Conservation (phyloP, 2,329 filamentous ascomycete genomes). For the Gremmenia infestans region DNA sequence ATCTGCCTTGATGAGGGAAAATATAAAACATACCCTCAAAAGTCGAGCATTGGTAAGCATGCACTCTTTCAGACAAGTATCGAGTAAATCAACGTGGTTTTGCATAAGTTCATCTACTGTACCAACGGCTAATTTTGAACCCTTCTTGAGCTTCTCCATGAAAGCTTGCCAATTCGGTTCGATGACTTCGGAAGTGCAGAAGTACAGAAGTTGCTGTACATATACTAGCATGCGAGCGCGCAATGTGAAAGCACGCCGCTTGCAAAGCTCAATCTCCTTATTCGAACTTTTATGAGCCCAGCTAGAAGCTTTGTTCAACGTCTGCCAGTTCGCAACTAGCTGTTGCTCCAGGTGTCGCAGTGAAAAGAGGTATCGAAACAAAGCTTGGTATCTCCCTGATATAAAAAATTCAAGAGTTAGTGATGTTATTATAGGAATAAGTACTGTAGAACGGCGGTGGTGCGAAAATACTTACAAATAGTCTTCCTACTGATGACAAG, state of each 20-base stretch:
- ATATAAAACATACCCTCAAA: constrained; percentile 61
- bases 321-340: constrained; percentile 79
- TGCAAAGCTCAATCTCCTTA: constrained; percentile 79
- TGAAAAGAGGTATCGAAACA: constrained; percentile 90
- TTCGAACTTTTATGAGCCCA: constrained; percentile 76
- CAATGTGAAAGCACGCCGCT: constrained; percentile 81
- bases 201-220: constrained; percentile 90
- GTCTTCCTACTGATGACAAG: constrained; percentile 92
- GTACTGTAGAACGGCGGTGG: not conserved
- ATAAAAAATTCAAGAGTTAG: not conserved
- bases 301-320: constrained; percentile 69
- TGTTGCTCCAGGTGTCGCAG: constrained; percentile 81
- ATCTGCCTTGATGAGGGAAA: not conserved
- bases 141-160: constrained; percentile 70
- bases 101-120: constrained; percentile 97
- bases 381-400: constrained; percentile 68
- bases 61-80: constrained; percentile 93
- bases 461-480: constrained; percentile 47
- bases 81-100: constrained; percentile 92
- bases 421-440: not conserved
- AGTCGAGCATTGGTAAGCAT: constrained; percentile 96
- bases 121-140: constrained; percentile 37
- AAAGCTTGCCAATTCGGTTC: constrained; percentile 93
- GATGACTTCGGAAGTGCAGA: constrained; percentile 91
- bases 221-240: constrained; percentile 91